A percentile compares a stretch with the other conserved stretches of the same genome.
Evolutionary conservation across 306 rosid species (phyloP).

Genomic region (Citrullus mucosospermus): DNA sequence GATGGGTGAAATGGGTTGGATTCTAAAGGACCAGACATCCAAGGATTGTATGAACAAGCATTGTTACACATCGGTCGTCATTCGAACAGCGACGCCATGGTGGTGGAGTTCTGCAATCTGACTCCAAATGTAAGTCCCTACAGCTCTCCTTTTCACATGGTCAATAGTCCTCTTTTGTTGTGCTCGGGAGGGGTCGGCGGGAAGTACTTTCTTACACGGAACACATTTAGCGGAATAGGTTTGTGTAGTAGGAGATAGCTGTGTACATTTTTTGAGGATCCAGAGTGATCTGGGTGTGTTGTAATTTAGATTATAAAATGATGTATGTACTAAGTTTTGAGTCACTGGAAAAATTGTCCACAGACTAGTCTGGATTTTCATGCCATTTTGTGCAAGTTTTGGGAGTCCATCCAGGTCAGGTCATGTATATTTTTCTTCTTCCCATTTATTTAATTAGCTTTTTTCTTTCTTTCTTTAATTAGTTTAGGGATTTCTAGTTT

Average conservation of each 20-base stretch:
- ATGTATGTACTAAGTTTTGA: slow-evolving; percentile 7
- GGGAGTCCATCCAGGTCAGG: slow-evolving; percentile 5
- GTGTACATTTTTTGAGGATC: slow-evolving; percentile 10
- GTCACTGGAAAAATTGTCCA: not conserved
- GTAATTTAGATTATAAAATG: slow-evolving; percentile 9
- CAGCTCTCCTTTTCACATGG: not conserved
- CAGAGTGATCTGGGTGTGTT: slow-evolving; percentile 13
- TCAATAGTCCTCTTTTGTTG: not conserved
- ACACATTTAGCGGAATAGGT: not conserved
- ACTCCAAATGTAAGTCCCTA: not conserved
- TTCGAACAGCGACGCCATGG: not conserved
- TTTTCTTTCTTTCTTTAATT: not conserved
- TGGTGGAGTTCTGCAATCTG: not conserved
- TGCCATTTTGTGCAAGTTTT: slow-evolving; percentile 10
- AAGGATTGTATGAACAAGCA: not conserved
- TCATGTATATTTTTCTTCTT: slow-evolving; percentile 7
- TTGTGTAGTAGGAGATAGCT: not conserved
- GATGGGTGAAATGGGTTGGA: slow-evolving; percentile 99
- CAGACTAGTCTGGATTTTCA: slow-evolving; percentile 6
- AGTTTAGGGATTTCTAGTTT: not conserved
- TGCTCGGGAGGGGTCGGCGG: not conserved
- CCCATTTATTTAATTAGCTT: slow-evolving; percentile 1
- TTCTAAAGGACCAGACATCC: slow-evolving; percentile 10
- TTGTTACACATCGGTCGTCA: not conserved
- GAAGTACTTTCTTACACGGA: not conserved